These are phyloP conservation scores for Saitozyma sp. DNA, from an alignment of 768 basidiomycete genomes.

Conservation along the genomic window DNA sequence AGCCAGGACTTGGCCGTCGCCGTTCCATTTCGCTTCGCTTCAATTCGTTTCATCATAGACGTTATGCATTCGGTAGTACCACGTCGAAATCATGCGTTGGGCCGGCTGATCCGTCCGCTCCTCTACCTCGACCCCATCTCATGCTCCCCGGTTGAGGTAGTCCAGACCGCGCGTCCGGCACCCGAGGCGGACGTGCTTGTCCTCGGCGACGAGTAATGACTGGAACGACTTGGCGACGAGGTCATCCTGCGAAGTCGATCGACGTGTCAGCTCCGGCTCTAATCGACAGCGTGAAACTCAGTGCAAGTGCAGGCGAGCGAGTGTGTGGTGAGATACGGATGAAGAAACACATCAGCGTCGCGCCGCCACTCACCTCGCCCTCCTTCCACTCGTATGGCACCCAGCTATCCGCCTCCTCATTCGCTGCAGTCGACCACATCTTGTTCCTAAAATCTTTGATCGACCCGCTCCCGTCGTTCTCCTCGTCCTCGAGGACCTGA, in stretches of 20 bases:
- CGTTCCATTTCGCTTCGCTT: no score
- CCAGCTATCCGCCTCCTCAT: slow-evolving; percentile 43
- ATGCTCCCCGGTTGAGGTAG: slow-evolving; percentile 22
- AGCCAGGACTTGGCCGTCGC: no score
- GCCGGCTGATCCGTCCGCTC: no score
- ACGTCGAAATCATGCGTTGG: no score
- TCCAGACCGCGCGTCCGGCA: slow-evolving; percentile 41
- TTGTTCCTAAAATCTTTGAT: slow-evolving; percentile 46
- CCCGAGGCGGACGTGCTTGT: slow-evolving; percentile 28
- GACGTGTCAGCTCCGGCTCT: no score
- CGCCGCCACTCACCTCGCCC: slow-evolving; percentile 23
- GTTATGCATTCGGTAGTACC: no score
- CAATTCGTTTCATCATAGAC: no score
- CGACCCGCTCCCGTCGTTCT: slow-evolving; percentile 41
- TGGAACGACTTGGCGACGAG: slow-evolving; percentile 24
- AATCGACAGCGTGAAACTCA: no score
- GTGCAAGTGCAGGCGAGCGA: neutral
- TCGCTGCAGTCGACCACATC: slow-evolving; percentile 32
- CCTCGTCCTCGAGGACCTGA: slow-evolving; percentile 24
- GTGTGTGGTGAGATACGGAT: neutral
- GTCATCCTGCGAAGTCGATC: slow-evolving; percentile 17
- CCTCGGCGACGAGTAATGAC: slow-evolving; percentile 33
- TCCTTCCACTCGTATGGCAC: slow-evolving; percentile 33
- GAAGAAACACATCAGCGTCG: neutral
- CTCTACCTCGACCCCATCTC: no score